These are phyloP conservation scores for Fusarium albidum DNA, from an alignment of 2,329 filamentous ascomycete species.

Conservation along the genomic window DNA sequence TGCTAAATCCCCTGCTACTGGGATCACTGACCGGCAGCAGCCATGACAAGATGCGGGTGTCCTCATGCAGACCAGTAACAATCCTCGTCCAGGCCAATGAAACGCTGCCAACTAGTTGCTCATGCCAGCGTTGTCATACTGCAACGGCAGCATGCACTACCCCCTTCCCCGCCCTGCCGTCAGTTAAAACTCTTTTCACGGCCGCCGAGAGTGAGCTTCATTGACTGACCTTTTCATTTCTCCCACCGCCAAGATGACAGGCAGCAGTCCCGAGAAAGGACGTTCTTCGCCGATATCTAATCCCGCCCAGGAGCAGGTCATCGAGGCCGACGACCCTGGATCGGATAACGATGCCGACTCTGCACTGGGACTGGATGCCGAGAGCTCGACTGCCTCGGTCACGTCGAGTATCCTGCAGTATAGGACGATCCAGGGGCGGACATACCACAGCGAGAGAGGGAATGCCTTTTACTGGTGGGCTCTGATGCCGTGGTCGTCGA, in stretches of 20 bases:
- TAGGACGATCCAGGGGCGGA: background rate
- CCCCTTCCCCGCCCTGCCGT: background rate
- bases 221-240: background rate
- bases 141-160: no score
- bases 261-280: background rate
- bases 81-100: background rate
- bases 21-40: background rate
- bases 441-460: conserved; percentile 5
- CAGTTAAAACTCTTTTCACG: background rate
- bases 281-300: background rate
- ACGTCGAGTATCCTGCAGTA: conserved; percentile 4
- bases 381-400: conserved; percentile 3
- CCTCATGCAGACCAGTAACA: conserved; percentile 4
- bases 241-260: background rate
- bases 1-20: background rate
- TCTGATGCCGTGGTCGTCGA: background rate
- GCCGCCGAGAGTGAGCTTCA: background rate
- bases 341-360: background rate
- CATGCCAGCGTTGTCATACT: background rate
- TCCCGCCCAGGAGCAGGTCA: background rate
- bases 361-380: background rate
- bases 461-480: conserved; percentile 1
- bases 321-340: conserved; percentile 1
- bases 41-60: background rate
- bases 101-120: conserved; percentile 4